Conservation (phyloP, 306 rosid species). For the Lathyrus oleraceus region DNA sequence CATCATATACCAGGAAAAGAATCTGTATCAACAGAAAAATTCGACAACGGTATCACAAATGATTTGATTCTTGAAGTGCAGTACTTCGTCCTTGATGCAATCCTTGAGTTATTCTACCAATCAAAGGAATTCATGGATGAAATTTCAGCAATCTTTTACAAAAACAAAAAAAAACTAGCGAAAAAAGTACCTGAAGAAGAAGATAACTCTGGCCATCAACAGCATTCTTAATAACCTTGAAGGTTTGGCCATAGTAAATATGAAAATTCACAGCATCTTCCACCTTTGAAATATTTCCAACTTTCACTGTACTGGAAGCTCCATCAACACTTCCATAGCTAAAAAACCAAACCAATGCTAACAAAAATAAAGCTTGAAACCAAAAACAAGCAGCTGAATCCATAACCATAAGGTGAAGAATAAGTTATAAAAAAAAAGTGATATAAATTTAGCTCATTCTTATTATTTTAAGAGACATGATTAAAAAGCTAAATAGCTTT, state of each 20-base stretch:
- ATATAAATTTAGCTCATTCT: conserved; percentile 27
- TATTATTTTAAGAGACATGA: conserved; percentile 23
- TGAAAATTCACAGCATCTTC: conserved; percentile 77
- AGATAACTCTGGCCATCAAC: conserved; percentile 89
- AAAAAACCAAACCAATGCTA: conserved; percentile 36
- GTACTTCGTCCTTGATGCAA: conserved; percentile 80
- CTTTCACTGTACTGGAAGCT: conserved; percentile 39
- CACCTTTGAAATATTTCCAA: conserved; percentile 68
- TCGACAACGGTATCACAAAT: conserved; percentile 74
- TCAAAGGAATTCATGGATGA: conserved; percentile 23
- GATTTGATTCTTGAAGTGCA: conserved; percentile 96
- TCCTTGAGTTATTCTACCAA: conserved; percentile 71
- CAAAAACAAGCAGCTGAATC: conserved; percentile 34
- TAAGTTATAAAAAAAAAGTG: conserved; percentile 8
- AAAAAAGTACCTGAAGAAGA: conserved; percentile 77
- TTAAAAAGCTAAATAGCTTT: conserved; percentile 43
- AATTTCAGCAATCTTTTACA: neutral
- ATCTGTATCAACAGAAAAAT: conserved; percentile 69
- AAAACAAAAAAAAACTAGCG: neutral
- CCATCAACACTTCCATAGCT: conserved; percentile 42
- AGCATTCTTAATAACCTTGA: conserved; percentile 87
- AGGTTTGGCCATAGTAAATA: conserved; percentile 85
- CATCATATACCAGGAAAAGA: conserved; percentile 64
- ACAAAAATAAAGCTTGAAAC: conserved; percentile 38
- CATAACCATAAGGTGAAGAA: conserved; percentile 34